Conservation (phyloP, 768 basidiomycete genomes). For the Rhodotorula babjevae region DNA sequence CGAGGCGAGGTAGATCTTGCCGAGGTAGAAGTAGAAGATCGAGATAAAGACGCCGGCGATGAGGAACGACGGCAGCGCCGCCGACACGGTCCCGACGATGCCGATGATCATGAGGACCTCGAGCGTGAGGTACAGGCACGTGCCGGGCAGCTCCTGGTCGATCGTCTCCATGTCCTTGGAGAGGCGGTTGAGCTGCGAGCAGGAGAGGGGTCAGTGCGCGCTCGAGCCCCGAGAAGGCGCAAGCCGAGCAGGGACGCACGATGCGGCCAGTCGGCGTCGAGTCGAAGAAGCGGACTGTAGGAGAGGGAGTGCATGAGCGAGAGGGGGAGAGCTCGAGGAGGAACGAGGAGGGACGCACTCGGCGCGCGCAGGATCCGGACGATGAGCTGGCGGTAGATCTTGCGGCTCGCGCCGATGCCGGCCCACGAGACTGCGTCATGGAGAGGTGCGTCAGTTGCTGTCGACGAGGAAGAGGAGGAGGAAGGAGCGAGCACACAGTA, state of each 20-base stretch:
- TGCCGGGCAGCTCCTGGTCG: conserved; percentile 44
- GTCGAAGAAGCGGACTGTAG: conserved; percentile 39
- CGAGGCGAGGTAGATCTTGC: conserved; percentile 48
- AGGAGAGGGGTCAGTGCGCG: not conserved
- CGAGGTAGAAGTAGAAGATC: conserved; percentile 45
- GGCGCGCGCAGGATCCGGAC: conserved; percentile 46
- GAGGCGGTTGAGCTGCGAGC: conserved; percentile 48
- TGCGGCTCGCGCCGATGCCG: conserved; percentile 28
- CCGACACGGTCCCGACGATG: conserved; percentile 46
- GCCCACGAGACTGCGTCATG: conserved; percentile 15
- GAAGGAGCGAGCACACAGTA: conserved; percentile 11
- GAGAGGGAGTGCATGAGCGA: not conserved
- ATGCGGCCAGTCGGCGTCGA: conserved; percentile 47
- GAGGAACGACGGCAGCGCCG: conserved; percentile 47
- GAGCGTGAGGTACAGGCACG: conserved; percentile 23
- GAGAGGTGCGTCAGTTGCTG: not conserved
- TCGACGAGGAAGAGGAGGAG: no score
- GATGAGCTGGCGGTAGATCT: conserved; percentile 46
- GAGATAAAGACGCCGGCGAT: conserved; percentile 45
- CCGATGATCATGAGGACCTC: conserved; percentile 44
- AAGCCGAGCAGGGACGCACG: conserved; percentile 19
- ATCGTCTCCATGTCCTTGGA: conserved; percentile 49
- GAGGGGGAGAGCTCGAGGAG: not conserved
- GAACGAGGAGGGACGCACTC: not conserved
- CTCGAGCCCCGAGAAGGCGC: no score